These are phyloP conservation scores for Grosmannia clavigera DNA, from an alignment of 2,329 filamentous ascomycete species.

Conservation along the genomic window DNA sequence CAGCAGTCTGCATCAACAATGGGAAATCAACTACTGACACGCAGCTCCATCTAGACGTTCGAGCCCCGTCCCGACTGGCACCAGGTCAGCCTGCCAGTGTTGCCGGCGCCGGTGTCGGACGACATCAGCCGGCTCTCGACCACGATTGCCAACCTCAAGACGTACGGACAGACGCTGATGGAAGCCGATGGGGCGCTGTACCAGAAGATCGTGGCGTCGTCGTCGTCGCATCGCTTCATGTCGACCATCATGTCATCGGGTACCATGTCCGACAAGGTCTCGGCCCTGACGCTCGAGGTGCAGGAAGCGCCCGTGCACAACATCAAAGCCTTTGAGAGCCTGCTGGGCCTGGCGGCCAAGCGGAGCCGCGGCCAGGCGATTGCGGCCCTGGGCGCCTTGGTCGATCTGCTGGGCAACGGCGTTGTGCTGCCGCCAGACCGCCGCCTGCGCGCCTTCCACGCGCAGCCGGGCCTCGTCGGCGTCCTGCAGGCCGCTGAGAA, in stretches of 20 bases:
- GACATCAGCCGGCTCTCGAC: conserved; percentile 29
- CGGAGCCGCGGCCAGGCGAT: conserved; percentile 88
- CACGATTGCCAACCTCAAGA: conserved; percentile 41
- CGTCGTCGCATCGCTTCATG: conserved; percentile 90
- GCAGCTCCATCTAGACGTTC: conserved; percentile 30
- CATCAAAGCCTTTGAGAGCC: conserved; percentile 72
- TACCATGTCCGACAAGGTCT: conserved; percentile 93
- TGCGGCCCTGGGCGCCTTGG: conserved; percentile 81
- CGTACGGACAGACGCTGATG: conserved; percentile 62
- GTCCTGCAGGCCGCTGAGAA: conserved; percentile 39
- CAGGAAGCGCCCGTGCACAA: conserved; percentile 96
- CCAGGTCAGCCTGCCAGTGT: conserved; percentile 26
- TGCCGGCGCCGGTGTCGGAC: conserved; percentile 33
- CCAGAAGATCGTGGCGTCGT: conserved; percentile 58
- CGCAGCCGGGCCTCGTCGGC: conserved; percentile 64
- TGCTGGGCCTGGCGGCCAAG: conserved; percentile 77
- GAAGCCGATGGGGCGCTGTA: conserved; percentile 70
- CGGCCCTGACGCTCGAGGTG: conserved; percentile 81
- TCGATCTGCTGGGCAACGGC: conserved; percentile 87
- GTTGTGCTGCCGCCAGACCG: conserved; percentile 72
- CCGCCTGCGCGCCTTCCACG: conserved; percentile 65
- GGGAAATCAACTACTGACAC: not conserved
- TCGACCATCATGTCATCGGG: conserved; percentile 94
- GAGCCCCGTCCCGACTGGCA: conserved; percentile 49
- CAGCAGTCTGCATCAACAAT: conserved; percentile 8